Conservation (phyloP, 257 asterid species). For the Nicotiana tomentosiformis region DNA sequence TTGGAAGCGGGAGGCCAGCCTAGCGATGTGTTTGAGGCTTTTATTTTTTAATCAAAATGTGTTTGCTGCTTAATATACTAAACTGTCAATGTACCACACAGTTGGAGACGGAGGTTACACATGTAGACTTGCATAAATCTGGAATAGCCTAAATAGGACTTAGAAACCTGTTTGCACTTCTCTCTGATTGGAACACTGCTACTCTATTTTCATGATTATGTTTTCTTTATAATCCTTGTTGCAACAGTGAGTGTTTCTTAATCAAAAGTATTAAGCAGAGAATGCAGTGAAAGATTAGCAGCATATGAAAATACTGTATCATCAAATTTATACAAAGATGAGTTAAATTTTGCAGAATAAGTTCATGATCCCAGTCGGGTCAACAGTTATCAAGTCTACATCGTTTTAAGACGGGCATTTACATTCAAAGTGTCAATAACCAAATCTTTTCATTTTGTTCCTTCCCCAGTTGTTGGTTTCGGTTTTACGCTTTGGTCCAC, state of each 20-base stretch:
- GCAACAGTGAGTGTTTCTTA: not conserved
- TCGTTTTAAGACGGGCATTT: not conserved
- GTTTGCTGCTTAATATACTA: not conserved
- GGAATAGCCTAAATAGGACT: not conserved
- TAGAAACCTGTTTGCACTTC: not conserved
- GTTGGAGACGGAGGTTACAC: not conserved
- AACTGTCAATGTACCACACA: not conserved
- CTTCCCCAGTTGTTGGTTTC: constrained; percentile 3
- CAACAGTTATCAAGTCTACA: not conserved
- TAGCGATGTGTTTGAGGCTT: not conserved
- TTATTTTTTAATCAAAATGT: no score
- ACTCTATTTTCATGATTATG: not conserved
- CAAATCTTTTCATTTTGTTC: constrained; percentile 9
- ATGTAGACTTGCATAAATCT: not conserved
- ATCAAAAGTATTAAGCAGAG: not conserved
- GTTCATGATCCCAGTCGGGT: not conserved
- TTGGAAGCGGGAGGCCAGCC: not conserved
- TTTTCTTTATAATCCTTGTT: not conserved
- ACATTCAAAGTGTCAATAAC: not conserved
- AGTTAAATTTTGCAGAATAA: not conserved
- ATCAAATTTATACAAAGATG: not conserved
- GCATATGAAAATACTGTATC: not conserved
- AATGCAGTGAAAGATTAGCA: not conserved
- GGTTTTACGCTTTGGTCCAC: constrained; percentile 10
- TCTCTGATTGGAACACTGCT: not conserved